Evolutionary conservation across 2,329 filamentous ascomycete species (phyloP).

Genomic region (Colletotrichum somersetense): DNA sequence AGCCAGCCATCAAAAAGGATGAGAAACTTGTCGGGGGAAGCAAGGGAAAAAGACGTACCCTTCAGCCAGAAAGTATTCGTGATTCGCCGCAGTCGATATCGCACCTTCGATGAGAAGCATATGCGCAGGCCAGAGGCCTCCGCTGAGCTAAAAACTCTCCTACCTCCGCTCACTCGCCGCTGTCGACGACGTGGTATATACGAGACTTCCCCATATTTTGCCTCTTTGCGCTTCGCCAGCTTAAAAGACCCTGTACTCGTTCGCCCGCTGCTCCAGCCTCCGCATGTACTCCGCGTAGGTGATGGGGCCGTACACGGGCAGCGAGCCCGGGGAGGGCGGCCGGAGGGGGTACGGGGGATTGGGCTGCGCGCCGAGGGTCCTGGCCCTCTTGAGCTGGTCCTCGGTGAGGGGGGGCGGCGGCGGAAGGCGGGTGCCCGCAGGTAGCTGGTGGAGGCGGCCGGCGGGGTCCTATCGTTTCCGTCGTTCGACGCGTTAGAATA

Average conservation of each 20-base stretch:
- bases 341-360: constrained; percentile 23
- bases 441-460: constrained; percentile 32
- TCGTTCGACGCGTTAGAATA: background rate
- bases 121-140: background rate
- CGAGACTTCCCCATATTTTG: background rate
- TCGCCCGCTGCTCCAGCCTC: constrained; percentile 5
- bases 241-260: background rate
- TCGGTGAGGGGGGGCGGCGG: constrained; percentile 30
- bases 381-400: constrained; percentile 21
- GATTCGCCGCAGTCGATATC: background rate
- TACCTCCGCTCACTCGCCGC: too few species aligned
- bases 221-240: background rate
- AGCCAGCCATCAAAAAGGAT: background rate
- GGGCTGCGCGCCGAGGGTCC: constrained; percentile 3
- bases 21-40: too few species aligned
- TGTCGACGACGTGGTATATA: background rate
- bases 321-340: constrained; percentile 19
- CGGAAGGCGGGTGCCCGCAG: constrained; percentile 22
- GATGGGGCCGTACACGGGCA: constrained; percentile 15
- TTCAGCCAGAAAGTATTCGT: background rate
- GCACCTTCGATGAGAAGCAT: too few species aligned
- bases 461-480: constrained; percentile 22
- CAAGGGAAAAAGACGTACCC: too few species aligned
- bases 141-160: too few species aligned
- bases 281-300: constrained; percentile 27